Conservation (phyloP, 495 filamentous ascomycete genomes). For the Amniculicola lignicola region DNA sequence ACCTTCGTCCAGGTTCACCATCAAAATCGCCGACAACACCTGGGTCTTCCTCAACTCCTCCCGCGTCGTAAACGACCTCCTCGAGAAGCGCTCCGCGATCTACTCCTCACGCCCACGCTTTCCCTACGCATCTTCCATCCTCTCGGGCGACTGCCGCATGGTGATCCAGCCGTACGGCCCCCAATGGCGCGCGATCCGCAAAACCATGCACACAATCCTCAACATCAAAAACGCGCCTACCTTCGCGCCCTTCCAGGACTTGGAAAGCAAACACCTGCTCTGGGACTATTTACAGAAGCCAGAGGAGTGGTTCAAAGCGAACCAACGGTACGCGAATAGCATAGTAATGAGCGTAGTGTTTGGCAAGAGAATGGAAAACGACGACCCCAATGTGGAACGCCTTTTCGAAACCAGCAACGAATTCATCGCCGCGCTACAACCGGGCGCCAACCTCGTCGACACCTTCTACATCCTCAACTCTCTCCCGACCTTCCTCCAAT, state of each 20-base stretch:
- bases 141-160: conserved; percentile 36
- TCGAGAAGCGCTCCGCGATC: conserved; percentile 38
- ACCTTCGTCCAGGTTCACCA: conserved; percentile 9
- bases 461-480: conserved; percentile 10
- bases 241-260: conserved; percentile 20
- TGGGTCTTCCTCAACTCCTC: conserved; percentile 42
- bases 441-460: conserved; percentile 19
- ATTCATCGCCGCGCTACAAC: conserved; percentile 17
- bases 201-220: conserved; percentile 22
- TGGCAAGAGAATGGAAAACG: conserved; percentile 3
- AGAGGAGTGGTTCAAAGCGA: conserved; percentile 10
- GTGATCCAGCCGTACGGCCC: conserved; percentile 37
- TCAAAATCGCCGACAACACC: conserved; percentile 35
- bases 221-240: conserved; percentile 5
- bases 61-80: conserved; percentile 39
- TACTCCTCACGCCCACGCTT: conserved; percentile 36
- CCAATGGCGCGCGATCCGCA: conserved; percentile 32
- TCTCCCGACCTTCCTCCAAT: neutral
- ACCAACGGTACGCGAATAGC: conserved; percentile 15
- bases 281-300: conserved; percentile 10
- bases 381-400: conserved; percentile 3
- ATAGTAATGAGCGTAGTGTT: conserved; percentile 23
- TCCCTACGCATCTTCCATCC: conserved; percentile 35
- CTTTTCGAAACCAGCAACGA: conserved; percentile 5
- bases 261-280: conserved; percentile 15